Evolutionary conservation across 2,329 filamentous ascomycete genomes (phyloP).

Genomic region (Diaporthe batatas): DNA sequence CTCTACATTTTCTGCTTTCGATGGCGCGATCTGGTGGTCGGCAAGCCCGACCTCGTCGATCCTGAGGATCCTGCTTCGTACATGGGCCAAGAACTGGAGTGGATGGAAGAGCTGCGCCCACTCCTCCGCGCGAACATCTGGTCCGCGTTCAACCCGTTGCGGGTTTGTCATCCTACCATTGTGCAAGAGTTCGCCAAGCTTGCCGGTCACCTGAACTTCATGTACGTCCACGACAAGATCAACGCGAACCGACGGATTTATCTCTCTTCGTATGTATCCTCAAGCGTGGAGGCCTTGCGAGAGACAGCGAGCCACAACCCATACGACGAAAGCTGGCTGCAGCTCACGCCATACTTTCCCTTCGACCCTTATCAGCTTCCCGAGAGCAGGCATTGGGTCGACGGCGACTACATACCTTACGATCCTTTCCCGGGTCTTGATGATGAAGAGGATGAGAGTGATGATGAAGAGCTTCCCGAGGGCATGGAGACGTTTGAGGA

Average conservation of each 20-base stretch:
- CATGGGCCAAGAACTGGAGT: slow-evolving; percentile 79
- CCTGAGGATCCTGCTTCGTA: slow-evolving; percentile 72
- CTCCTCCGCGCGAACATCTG: slow-evolving; percentile 83
- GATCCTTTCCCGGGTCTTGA: slow-evolving; percentile 78
- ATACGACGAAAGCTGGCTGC: slow-evolving; percentile 82
- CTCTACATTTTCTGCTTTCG: slow-evolving; percentile 98
- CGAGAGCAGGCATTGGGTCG: slow-evolving; percentile 87
- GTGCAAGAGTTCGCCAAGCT: slow-evolving; percentile 93
- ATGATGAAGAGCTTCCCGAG: slow-evolving; percentile 62
- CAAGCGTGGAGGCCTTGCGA: slow-evolving; percentile 66
- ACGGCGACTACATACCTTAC: slow-evolving; percentile 87
- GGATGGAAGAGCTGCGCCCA: slow-evolving; percentile 81
- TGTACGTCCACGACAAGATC: slow-evolving; percentile 89
- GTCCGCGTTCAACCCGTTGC: slow-evolving; percentile 92
- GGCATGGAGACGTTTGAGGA: slow-evolving; percentile 53
- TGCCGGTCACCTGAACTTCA: slow-evolving; percentile 84
- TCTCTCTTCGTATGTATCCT: slow-evolving; percentile 76
- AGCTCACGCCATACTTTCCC: slow-evolving; percentile 95
- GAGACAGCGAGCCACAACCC: slow-evolving; percentile 62
- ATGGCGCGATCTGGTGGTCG: slow-evolving; percentile 88
- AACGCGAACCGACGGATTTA: slow-evolving; percentile 94
- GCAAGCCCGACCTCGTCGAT: slow-evolving; percentile 71
- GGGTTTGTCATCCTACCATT: slow-evolving; percentile 91
- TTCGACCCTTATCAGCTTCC: slow-evolving; percentile 97
- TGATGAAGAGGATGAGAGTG: slow-evolving; percentile 67